phyloP scores from a whole-genome alignment of 2,329 filamentous ascomycete genomes.

The Penicillium sp. region DNA sequence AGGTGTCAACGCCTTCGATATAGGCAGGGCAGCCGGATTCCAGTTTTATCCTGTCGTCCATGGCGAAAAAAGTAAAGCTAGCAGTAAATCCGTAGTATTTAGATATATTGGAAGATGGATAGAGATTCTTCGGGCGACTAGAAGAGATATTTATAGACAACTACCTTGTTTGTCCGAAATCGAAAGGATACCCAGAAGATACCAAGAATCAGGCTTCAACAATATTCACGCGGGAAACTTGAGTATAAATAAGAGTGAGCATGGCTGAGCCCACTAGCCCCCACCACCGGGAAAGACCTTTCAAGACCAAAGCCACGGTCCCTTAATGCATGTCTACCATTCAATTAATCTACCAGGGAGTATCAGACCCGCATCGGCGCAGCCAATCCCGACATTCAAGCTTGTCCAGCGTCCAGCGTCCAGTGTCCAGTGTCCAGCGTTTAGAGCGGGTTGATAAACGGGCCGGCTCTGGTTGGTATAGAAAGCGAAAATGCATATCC shows the following conservation, averaged over 20 bases:
- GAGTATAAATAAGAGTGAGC: slow-evolving; percentile 5
- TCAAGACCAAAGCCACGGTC: slow-evolving; percentile 3
- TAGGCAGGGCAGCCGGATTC: slow-evolving; percentile 27
- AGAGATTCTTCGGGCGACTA: background rate
- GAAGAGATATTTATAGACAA: background rate
- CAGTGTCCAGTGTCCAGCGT: background rate
- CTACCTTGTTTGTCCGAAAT: background rate
- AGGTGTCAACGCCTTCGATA: slow-evolving; percentile 26
- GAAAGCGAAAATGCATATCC: background rate
- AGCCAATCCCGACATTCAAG: slow-evolving; percentile 9
- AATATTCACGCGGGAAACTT: background rate
- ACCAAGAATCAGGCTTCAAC: background rate
- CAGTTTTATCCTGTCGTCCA: slow-evolving; percentile 15
- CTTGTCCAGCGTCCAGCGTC: background rate
- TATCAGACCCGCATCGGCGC: slow-evolving; percentile 6
- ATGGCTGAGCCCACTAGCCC: slow-evolving; percentile 6
- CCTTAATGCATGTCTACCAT: background rate
- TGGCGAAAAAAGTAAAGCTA: background rate
- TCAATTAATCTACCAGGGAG: background rate
- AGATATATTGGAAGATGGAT: background rate
- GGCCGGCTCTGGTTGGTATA: slow-evolving; percentile 6
- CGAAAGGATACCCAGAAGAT: background rate
- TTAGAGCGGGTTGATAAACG: slow-evolving; percentile 3
- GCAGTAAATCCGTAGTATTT: background rate
- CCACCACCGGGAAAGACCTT: slow-evolving; percentile 7